phyloP scores from a whole-genome alignment of 2,329 filamentous ascomycete genomes.

The Didymella pinodella region DNA sequence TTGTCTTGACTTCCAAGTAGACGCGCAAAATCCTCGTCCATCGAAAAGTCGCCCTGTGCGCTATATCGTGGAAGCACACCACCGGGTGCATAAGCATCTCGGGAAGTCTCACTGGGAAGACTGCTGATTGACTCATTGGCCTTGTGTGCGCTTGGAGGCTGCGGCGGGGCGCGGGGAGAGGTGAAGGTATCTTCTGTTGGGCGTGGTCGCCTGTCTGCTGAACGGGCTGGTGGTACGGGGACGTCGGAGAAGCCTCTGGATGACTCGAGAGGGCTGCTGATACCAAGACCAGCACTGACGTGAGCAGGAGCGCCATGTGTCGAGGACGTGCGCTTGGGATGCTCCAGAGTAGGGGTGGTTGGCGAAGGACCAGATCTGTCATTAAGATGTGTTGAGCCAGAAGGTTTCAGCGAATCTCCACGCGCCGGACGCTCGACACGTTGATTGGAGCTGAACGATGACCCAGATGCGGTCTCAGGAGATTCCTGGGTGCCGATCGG shows the following conservation, averaged over 20 bases:
- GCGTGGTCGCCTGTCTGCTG: slow-evolving; percentile 55
- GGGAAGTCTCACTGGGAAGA: slow-evolving; percentile 51
- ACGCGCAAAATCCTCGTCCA: slow-evolving; percentile 95
- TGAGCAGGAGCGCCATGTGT: slow-evolving; percentile 38
- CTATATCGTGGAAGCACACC: slow-evolving; percentile 63
- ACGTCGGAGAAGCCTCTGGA: slow-evolving; percentile 54
- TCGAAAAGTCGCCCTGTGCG: slow-evolving; percentile 83
- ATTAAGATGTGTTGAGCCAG: slow-evolving; percentile 63
- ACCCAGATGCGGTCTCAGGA: slow-evolving; percentile 42
- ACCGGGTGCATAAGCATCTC: slow-evolving; percentile 34
- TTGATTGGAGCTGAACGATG: slow-evolving; percentile 52
- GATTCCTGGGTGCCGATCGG: slow-evolving; percentile 50
- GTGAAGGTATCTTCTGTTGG: slow-evolving; percentile 54
- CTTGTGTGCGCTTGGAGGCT: slow-evolving; percentile 53
- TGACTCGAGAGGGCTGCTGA: slow-evolving; percentile 53
- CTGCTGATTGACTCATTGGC: slow-evolving; percentile 56
- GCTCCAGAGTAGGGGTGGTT: slow-evolving; percentile 51
- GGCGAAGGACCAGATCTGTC: slow-evolving; percentile 59
- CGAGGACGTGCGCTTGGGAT: slow-evolving; percentile 53
- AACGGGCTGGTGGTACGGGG: slow-evolving; percentile 56
- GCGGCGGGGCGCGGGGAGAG: slow-evolving; percentile 56
- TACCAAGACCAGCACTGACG: slow-evolving; percentile 53
- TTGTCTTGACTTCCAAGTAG: slow-evolving; percentile 78
- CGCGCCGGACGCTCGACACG: slow-evolving; percentile 60
- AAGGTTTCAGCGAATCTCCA: slow-evolving; percentile 67